These are phyloP conservation scores for Fonsecaea multimorphosa DNA, from an alignment of 2,329 filamentous ascomycete species.

Conservation along the genomic window DNA sequence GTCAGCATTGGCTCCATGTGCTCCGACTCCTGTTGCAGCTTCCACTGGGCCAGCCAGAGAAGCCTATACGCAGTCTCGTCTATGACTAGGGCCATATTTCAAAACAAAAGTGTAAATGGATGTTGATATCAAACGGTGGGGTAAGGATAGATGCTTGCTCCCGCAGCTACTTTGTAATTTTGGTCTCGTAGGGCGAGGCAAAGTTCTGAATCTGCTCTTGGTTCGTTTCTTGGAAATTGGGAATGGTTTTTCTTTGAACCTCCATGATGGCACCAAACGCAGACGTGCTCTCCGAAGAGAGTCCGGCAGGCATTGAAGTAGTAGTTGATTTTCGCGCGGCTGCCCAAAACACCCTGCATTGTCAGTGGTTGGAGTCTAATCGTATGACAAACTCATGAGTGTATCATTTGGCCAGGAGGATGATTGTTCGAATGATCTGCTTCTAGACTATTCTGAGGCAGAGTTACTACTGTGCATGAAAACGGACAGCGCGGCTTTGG, in stretches of 20 bases:
- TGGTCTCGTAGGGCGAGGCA: not conserved
- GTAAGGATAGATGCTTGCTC: not conserved
- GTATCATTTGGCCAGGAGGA: too few relatives aligned
- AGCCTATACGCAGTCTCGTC: conserved; percentile 21
- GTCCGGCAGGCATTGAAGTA: not conserved
- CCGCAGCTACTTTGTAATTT: not conserved
- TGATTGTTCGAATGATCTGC: too few relatives aligned
- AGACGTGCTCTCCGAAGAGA: not conserved
- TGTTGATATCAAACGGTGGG: not conserved
- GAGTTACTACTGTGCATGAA: too few relatives aligned
- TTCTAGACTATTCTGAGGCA: too few relatives aligned
- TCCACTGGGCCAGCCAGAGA: conserved; percentile 25
- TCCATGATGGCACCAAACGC: too few relatives aligned
- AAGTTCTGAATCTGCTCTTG: too few relatives aligned
- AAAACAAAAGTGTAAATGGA: not conserved
- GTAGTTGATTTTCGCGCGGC: too few relatives aligned
- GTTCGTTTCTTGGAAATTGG: too few relatives aligned
- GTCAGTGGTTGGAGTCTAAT: not conserved
- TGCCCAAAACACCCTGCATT: not conserved
- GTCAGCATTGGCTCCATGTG: conserved; percentile 23
- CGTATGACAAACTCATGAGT: conserved; percentile 26
- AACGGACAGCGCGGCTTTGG: too few relatives aligned
- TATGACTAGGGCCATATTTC: not conserved
- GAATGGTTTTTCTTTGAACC: too few relatives aligned
- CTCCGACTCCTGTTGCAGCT: conserved; percentile 23